Conservation (phyloP, 495 filamentous ascomycete species). For the Penicillium lividum region DNA sequence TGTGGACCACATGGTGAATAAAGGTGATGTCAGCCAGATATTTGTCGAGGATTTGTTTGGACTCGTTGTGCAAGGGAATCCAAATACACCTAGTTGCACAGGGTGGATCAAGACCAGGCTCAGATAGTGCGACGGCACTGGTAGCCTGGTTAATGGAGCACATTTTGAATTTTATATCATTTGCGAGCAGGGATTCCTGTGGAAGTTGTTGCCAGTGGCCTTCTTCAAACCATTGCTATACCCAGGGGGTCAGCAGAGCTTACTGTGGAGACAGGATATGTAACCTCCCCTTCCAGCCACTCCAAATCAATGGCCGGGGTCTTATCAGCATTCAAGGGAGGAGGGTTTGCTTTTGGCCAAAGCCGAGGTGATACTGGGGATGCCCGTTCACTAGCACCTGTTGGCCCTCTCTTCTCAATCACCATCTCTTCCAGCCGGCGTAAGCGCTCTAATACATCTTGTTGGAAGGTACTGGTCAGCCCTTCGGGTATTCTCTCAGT, state of each 20-base stretch:
- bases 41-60: slow-evolving; percentile 41
- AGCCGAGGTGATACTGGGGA: slow-evolving; percentile 6
- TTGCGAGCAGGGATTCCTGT: slow-evolving; percentile 3
- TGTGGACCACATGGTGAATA: slow-evolving; percentile 43
- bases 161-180: slow-evolving; percentile 19
- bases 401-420: slow-evolving; percentile 10
- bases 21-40: slow-evolving; percentile 40
- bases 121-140: neutral
- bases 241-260: neutral
- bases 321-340: neutral
- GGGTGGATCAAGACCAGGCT: neutral
- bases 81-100: slow-evolving; percentile 33
- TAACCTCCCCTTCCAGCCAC: slow-evolving; percentile 24
- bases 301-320: slow-evolving; percentile 13
- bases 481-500: neutral
- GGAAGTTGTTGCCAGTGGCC: neutral
- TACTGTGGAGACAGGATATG: slow-evolving; percentile 17
- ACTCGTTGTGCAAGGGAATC: slow-evolving; percentile 42
- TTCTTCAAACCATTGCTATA: neutral
- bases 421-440: slow-evolving; percentile 29
- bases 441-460: slow-evolving; percentile 25
- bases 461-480: slow-evolving; percentile 1
- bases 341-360: slow-evolving; percentile 2
- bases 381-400: slow-evolving; percentile 5
- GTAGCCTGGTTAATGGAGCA: slow-evolving; percentile 13